A percentile compares a stretch with the other conserved stretches of the same genome.
phyloP scores from a whole-genome alignment of 2,329 filamentous ascomycete genomes.

The Fusarium armeniacum region DNA sequence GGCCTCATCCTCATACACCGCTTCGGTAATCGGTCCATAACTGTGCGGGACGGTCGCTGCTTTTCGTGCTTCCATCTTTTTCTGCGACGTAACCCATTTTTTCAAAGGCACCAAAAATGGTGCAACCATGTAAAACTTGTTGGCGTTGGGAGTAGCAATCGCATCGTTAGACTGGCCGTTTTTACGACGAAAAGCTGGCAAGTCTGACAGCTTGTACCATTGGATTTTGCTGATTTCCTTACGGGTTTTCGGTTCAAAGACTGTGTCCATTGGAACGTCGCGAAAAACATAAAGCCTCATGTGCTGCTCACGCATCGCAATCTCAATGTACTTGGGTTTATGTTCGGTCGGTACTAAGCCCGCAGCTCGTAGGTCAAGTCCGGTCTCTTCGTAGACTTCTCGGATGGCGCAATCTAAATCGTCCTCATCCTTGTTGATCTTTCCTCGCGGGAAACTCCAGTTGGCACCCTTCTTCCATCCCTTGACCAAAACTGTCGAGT shows the following conservation, averaged over 20 bases:
- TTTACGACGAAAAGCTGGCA: conserved; percentile 85
- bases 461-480: conserved; percentile 97
- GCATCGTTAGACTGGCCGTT: conserved; percentile 68
- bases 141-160: conserved; percentile 71
- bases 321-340: conserved; percentile 85
- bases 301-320: conserved; percentile 92
- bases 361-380: conserved; percentile 82
- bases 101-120: conserved; percentile 89
- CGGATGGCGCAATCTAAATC: conserved; percentile 94
- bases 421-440: conserved; percentile 97
- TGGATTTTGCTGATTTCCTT: conserved; percentile 98
- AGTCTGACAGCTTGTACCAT: conserved; percentile 92
- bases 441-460: conserved; percentile 97
- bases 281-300: conserved; percentile 93
- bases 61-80: conserved; percentile 74
- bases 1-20: conserved; percentile 73
- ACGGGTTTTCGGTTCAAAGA: conserved; percentile 89
- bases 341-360: conserved; percentile 80
- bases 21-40: conserved; percentile 65
- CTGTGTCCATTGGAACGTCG: conserved; percentile 85
- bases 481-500: conserved; percentile 91
- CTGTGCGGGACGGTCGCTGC: conserved; percentile 58
- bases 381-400: conserved; percentile 97
- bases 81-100: conserved; percentile 91
- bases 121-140: conserved; percentile 98